Conservation (phyloP, 257 asterid species). For the Asclepias syriaca region DNA sequence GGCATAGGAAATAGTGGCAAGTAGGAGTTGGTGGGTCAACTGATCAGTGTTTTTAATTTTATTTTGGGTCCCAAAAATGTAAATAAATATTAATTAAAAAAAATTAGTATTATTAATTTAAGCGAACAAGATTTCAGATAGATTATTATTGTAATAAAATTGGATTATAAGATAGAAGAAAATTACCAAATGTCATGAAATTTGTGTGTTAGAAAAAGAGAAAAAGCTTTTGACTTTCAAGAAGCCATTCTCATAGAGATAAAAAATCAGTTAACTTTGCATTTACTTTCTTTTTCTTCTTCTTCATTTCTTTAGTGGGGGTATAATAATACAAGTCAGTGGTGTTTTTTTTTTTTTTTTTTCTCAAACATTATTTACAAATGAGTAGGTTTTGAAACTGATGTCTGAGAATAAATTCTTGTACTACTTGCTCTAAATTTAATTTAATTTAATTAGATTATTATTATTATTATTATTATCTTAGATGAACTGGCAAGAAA, state of each 20-base stretch:
- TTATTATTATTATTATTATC: conserved; percentile 20
- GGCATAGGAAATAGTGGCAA: conserved; percentile 6
- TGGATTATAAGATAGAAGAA: no score
- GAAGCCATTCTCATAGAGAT: background rate
- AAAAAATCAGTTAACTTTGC: background rate
- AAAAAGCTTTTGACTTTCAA: background rate
- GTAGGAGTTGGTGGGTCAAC: conserved; percentile 36
- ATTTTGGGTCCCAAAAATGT: conserved; percentile 16
- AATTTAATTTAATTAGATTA: background rate
- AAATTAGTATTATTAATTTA: no score
- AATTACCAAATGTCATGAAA: no score
- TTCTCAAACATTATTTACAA: background rate
- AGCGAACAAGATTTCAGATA: no score
- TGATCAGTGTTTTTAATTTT: conserved; percentile 23
- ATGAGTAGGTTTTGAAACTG: background rate
- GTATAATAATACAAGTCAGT: no score
- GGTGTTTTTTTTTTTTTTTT: no score
- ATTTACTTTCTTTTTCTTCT: no score
- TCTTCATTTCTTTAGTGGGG: background rate
- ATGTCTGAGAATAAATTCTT: background rate
- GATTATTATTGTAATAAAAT: no score
- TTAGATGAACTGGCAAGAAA: conserved; percentile 38
- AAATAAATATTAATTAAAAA: background rate
- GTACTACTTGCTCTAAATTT: background rate
- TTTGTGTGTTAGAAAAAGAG: no score